A percentile compares a stretch with the other conserved stretches of the same genome.
phyloP scores from a whole-genome alignment of 805 yeast species.

The Blastobotrys muscicola region DNA sequence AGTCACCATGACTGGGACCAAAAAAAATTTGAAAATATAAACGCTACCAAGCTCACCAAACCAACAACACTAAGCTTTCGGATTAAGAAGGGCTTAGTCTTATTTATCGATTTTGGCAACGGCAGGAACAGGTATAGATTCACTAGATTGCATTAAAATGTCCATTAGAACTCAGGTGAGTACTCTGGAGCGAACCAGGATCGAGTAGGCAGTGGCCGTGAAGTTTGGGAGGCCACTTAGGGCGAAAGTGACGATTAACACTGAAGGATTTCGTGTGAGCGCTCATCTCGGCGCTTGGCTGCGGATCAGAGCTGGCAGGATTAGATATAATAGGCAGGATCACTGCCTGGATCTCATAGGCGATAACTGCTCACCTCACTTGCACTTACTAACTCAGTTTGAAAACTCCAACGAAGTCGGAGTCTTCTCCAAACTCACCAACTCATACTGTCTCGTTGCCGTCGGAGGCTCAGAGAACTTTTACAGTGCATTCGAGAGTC shows the following conservation, averaged over 20 bases:
- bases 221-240: too few relatives aligned
- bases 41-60: background rate
- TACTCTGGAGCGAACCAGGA: background rate
- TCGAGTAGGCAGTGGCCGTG: too few relatives aligned
- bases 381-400: constrained; percentile 32
- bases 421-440: constrained; percentile 89
- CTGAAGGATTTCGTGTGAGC: too few relatives aligned
- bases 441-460: constrained; percentile 92
- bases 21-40: background rate
- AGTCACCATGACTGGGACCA: background rate
- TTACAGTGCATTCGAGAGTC: constrained; percentile 88
- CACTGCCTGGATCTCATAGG: too few relatives aligned
- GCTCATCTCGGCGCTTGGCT: too few relatives aligned
- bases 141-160: constrained; percentile 15
- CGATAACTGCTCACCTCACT: too few relatives aligned
- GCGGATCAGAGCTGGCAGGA: too few relatives aligned
- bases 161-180: constrained; percentile 28
- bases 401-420: constrained; percentile 72
- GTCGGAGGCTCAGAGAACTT: constrained; percentile 89
- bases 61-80: too few relatives aligned
- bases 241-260: too few relatives aligned
- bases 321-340: too few relatives aligned
- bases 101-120: background rate
- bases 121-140: background rate
- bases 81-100: background rate